Evolutionary conservation across 1,284 basidiomycete species (phyloP), one percentile per base, ranked within the genome.

Genomic region (Melanopsichium pennsylvanicum): DNA sequence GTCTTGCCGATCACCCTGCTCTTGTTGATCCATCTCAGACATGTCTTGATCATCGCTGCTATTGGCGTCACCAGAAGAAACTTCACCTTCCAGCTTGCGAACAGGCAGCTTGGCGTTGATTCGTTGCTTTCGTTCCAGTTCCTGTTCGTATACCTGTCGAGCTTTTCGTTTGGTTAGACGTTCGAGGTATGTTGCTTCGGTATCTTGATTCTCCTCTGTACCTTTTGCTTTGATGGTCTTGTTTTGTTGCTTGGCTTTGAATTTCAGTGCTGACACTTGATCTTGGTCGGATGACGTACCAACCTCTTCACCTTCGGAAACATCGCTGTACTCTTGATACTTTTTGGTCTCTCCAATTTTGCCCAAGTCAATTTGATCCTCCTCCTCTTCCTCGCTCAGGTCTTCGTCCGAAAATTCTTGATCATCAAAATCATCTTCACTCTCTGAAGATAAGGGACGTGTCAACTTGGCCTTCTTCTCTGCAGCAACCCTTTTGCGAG

Each of bases 401-500:
- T 55, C 40, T 82, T 33, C 93, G 90, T 86, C 66, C 88, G 87
- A 29, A 13, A 44, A 35, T 88, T 88, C 40, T 5, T 57, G 34
- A 11, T 68, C 51, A 34, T 39, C 38, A 39, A 38, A 16, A 10
- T 59, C 52, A 21, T 68, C 50, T 5, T 59, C 52, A 29, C 13
- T 13, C 27, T 29, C 57, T 11, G 57, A 51, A 7, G 25, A 45
- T 4, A 32, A 32, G 81, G 29, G 94, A 84, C 91, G 76, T 93
- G 92, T 32, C 89, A 87, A 61, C 88, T 87, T 35, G 88, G 89
- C 23, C 89, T 55, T 58, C 34, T 45, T 50, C 33, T 68, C 54
- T 8, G 58, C 58, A 19, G 26, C 42, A 15, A 52, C 27, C 12
- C 49, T 36, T 35, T 43, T 69, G 11, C 54, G 31, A 15, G 26